Evolutionary conservation across 495 filamentous ascomycete genomes (phyloP).

Genomic region (Glarea lozoyensis): DNA sequence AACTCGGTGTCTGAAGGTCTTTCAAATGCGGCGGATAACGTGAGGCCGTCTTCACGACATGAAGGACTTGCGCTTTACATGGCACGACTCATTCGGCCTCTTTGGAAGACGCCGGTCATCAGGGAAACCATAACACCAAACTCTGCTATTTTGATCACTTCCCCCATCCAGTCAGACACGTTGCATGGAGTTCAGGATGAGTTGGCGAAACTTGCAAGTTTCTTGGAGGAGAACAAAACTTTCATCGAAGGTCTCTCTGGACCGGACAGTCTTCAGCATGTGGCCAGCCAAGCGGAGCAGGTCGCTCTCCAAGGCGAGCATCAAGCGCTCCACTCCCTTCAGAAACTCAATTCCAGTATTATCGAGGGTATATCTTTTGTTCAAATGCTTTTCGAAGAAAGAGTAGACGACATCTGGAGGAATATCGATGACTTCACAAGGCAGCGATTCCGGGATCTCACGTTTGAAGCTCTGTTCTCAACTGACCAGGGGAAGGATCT

Average conservation of each 20-base stretch:
- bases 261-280: slow-evolving; percentile 64
- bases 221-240: slow-evolving; percentile 73
- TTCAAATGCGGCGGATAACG: slow-evolving; percentile 57
- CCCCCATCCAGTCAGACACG: slow-evolving; percentile 54
- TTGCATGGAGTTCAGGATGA: slow-evolving; percentile 70
- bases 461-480: slow-evolving; percentile 80
- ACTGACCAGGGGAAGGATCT: slow-evolving; percentile 70
- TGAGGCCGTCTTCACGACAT: slow-evolving; percentile 81
- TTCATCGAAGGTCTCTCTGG: slow-evolving; percentile 90
- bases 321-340: slow-evolving; percentile 77
- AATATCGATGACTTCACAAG: slow-evolving; percentile 61
- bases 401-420: slow-evolving; percentile 78
- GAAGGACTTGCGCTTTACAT: slow-evolving; percentile 83
- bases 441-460: slow-evolving; percentile 62
- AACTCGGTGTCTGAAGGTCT: slow-evolving; percentile 56
- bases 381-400: slow-evolving; percentile 84
- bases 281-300: slow-evolving; percentile 75
- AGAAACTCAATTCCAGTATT: slow-evolving; percentile 71
- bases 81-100: slow-evolving; percentile 67
- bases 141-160: slow-evolving; percentile 50
- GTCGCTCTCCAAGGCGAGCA: slow-evolving; percentile 86
- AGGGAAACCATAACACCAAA: slow-evolving; percentile 30
- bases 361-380: slow-evolving; percentile 96
- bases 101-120: slow-evolving; percentile 66
- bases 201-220: slow-evolving; percentile 65